These are phyloP conservation scores for Metarhizium anisopliae DNA, from an alignment of 2,329 filamentous ascomycete genomes.

Conservation along the genomic window DNA sequence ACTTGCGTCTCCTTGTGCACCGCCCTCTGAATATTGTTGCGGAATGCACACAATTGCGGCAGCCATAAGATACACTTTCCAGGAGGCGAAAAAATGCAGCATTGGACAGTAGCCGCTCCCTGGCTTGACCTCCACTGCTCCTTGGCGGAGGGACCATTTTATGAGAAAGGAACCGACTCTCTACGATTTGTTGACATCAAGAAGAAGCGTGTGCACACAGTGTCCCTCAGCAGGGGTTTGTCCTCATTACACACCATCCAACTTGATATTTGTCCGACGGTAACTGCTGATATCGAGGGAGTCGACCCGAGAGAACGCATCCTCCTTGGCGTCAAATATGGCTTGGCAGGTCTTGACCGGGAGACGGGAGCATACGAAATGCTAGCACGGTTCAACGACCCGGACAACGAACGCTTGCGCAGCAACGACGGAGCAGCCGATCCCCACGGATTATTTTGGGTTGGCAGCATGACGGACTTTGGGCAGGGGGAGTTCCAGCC, in stretches of 20 bases:
- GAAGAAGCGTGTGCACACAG: constrained; percentile 61
- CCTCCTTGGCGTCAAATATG: constrained; percentile 71
- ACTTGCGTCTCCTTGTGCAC: too few species aligned
- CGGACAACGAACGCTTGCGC: constrained; percentile 44
- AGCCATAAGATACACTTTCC: too few species aligned
- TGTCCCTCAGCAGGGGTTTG: constrained; percentile 56
- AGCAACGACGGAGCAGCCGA: constrained; percentile 82
- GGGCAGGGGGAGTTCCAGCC: constrained; percentile 46
- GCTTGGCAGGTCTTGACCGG: constrained; percentile 69
- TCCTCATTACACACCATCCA: constrained; percentile 53
- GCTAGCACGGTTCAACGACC: constrained; percentile 36
- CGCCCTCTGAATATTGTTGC: too few species aligned
- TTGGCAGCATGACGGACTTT: constrained; percentile 78
- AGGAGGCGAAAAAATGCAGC: constrained; percentile 5
- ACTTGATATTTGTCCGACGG: constrained; percentile 46
- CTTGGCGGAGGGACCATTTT: constrained; percentile 68
- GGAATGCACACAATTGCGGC: too few species aligned
- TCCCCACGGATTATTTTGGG: constrained; percentile 72
- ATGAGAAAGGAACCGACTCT: constrained; percentile 53
- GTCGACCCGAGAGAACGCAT: constrained; percentile 54
- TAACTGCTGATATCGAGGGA: constrained; percentile 73
- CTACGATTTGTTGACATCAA: constrained; percentile 80
- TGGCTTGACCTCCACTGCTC: constrained; percentile 54
- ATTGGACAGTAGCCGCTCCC: constrained; percentile 42
- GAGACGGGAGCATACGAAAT: constrained; percentile 45